Evolutionary conservation across 139 green algal species (phyloP), one percentile per base, ranked within the genome.

Genomic region (Coccomyxa sp.): DNA sequence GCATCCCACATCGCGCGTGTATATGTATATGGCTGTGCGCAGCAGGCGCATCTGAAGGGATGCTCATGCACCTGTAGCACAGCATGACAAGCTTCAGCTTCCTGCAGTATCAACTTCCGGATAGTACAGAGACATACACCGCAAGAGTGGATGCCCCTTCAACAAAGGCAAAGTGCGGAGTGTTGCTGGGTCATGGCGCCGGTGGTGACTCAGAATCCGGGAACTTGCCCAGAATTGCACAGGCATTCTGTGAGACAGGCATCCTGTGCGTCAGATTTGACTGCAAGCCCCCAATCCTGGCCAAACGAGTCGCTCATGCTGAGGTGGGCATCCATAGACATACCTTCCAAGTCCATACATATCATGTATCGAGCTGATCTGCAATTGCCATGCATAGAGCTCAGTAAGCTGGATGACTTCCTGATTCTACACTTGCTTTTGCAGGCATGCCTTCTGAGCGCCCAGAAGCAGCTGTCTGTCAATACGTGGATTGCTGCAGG

Each of bases 121-220:
- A 27, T 54, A 35, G 44, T 27, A 78, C 33, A 68, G 74, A 69
- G 70, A 78, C 64, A 55, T 40, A 36, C n/a, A 78, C 64, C 8
- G 39, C 74, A 10, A 24, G 39, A 8, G 24, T 41, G 39, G 44
- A 55, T 41, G 33, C 27, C 2, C 27, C 40, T 22, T 44, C n/a
- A 22, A 70, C 29, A 35, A 24, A 55, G 31, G 14, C 14, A 34
- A 1, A 31, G n/a, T 31, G 78, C 2, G 84, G 75, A 24, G 75
- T 90, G 0, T 38, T 85, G 14, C 36, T 91, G 68, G 35, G 77
- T 22, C 87, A 91, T 18, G 87, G 87, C 7, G 87, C 87, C 0
- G 70, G 80, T 0, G 87, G 87, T 24, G 81, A 88, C 31, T 55
- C 74, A 36, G 6, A 72, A 36, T 78, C 38, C n/a, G 83, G 80